Evolutionary conservation across 306 rosid species (phyloP).

Genomic region (Ochetophila trinervis): DNA sequence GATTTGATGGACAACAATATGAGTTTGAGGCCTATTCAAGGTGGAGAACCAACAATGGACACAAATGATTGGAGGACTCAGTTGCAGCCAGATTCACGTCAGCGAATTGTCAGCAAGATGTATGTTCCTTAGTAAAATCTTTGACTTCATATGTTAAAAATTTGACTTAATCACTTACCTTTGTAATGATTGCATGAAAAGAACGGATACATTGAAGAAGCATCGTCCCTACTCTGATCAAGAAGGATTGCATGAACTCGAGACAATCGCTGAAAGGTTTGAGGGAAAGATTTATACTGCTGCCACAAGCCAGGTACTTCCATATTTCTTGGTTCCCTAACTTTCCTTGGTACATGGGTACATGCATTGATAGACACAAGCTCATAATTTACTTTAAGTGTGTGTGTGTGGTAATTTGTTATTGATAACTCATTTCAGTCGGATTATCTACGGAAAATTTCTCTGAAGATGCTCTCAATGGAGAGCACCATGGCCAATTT

Average conservation of each 20-base stretch:
- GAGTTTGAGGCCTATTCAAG: conserved; percentile 24
- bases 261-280: conserved; percentile 65
- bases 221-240: conserved; percentile 57
- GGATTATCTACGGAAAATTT: conserved; percentile 36
- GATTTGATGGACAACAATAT: conserved; percentile 25
- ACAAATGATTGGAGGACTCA: conserved; percentile 51
- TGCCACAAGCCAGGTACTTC: conserved; percentile 62
- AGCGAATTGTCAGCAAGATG: conserved; percentile 51
- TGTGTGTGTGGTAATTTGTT: too few relatives aligned
- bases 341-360: neutral
- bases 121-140: conserved; percentile 1
- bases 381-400: neutral
- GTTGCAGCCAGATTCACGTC: conserved; percentile 39
- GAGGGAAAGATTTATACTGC: conserved; percentile 69
- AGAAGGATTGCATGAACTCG: conserved; percentile 59
- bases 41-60: conserved; percentile 28
- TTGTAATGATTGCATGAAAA: conserved; percentile 20
- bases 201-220: conserved; percentile 71
- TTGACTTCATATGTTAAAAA: neutral
- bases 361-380: neutral
- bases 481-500: conserved; percentile 42
- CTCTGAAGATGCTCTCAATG: conserved; percentile 55
- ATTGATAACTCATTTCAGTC: conserved; percentile 17
- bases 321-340: neutral
- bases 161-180: neutral